Evolutionary conservation across 805 yeast species (phyloP).

Genomic region (Candida maris): DNA sequence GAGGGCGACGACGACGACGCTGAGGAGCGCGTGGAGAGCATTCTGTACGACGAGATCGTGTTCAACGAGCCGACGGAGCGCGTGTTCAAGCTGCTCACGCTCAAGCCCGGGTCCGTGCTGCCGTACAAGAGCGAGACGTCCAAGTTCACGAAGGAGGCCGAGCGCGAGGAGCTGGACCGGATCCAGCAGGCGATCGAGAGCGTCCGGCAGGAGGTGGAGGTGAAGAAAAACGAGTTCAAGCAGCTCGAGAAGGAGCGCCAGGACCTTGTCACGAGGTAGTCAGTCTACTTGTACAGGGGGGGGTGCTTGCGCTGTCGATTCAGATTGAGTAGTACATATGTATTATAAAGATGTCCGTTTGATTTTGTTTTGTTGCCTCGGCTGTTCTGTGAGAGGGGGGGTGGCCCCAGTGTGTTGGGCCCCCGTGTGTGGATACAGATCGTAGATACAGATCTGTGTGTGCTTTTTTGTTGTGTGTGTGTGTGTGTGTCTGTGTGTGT

Average conservation of each 20-base stretch:
- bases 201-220: slow-evolving; percentile 25
- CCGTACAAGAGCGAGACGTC: slow-evolving; percentile 31
- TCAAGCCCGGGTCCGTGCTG: slow-evolving; percentile 56
- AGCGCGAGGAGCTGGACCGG: slow-evolving; percentile 61
- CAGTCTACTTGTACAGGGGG: too few species aligned
- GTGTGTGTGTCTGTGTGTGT: too few species aligned
- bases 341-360: too few species aligned
- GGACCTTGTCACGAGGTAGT: slow-evolving; percentile 15
- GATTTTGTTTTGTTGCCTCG: too few species aligned
- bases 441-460: too few species aligned
- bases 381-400: too few species aligned
- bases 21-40: slow-evolving; percentile 45
- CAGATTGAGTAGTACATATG: too few species aligned
- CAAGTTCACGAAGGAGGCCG: slow-evolving; percentile 45
- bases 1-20: background rate
- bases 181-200: slow-evolving; percentile 36
- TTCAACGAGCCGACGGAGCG: slow-evolving; percentile 94
- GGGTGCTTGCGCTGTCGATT: too few species aligned
- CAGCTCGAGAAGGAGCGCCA: slow-evolving; percentile 31
- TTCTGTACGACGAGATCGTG: slow-evolving; percentile 83
- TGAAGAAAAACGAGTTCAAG: slow-evolving; percentile 24
- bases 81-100: slow-evolving; percentile 73
- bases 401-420: too few species aligned
- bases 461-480: too few species aligned
- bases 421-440: too few species aligned